Percentiles rank a stretch among this genome's conserved stretches.
phyloP scores from a whole-genome alignment of 768 basidiomycete genomes.

The Macrolepiota dolichaula region DNA sequence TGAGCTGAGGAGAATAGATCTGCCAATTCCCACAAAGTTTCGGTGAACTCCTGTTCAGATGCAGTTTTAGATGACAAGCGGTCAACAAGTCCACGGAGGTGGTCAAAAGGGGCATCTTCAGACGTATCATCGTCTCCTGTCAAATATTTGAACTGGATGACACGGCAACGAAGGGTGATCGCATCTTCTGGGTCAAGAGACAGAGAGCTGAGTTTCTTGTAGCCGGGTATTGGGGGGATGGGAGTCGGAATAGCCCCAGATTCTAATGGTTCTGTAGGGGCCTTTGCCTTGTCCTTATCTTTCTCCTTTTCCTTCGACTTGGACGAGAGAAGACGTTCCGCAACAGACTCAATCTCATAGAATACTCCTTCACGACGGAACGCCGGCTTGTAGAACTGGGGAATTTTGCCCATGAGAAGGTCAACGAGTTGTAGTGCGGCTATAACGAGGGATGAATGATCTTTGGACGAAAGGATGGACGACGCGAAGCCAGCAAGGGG shows the following conservation, averaged over 20 bases:
- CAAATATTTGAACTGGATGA: conserved; percentile 82
- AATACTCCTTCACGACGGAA: conserved; percentile 96
- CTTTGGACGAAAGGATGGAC: conserved; percentile 88
- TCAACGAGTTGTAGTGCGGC: conserved; percentile 93
- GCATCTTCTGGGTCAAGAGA: conserved; percentile 85
- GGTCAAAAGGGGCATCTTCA: conserved; percentile 60
- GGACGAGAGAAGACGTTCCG: conserved; percentile 56
- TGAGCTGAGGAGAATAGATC: conserved; percentile 73
- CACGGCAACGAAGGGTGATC: conserved; percentile 86
- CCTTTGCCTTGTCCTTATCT: conserved; percentile 29
- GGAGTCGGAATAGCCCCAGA: conserved; percentile 25
- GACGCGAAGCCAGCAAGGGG: conserved; percentile 95
- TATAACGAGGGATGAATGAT: conserved; percentile 83
- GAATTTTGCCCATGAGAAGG: conserved; percentile 79
- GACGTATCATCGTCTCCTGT: conserved; percentile 51
- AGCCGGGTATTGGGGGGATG: conserved; percentile 46
- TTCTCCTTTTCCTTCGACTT: conserved; percentile 41
- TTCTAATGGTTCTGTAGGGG: conserved; percentile 13
- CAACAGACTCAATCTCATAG: conserved; percentile 85
- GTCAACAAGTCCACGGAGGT: conserved; percentile 61
- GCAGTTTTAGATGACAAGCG: conserved; percentile 53
- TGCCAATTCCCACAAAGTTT: conserved; percentile 71
- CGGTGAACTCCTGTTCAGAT: conserved; percentile 60
- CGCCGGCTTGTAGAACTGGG: conserved; percentile 79
- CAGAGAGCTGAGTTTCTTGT: conserved; percentile 67